phyloP scores from a whole-genome alignment of 2,329 filamentous ascomycete species.

The Exophiala viscosa region DNA sequence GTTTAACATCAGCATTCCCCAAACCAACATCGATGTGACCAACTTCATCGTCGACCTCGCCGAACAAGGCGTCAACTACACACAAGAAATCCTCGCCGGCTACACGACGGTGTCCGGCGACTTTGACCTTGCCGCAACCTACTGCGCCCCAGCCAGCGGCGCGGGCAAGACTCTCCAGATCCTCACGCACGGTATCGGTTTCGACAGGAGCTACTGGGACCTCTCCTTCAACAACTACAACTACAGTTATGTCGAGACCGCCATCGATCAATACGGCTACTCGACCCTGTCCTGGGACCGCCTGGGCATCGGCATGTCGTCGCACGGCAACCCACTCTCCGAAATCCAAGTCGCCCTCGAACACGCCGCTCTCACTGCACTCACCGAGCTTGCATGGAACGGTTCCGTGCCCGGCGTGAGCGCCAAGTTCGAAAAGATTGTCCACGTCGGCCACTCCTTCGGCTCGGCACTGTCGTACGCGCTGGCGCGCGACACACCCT shows the following conservation, averaged over 20 bases:
- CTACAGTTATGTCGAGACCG: slow-evolving; percentile 59
- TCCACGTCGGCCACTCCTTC: slow-evolving; percentile 62
- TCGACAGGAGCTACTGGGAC: slow-evolving; percentile 56
- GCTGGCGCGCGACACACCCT: slow-evolving; percentile 43
- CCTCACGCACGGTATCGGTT: slow-evolving; percentile 38
- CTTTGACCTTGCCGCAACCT: slow-evolving; percentile 59
- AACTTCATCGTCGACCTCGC: slow-evolving; percentile 53
- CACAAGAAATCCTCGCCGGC: slow-evolving; percentile 43
- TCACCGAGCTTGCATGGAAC: slow-evolving; percentile 51
- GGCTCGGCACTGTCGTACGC: slow-evolving; percentile 58
- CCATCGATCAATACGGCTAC: slow-evolving; percentile 54
- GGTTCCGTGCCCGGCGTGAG: slow-evolving; percentile 45
- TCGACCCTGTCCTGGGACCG: slow-evolving; percentile 61
- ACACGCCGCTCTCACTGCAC: slow-evolving; percentile 53
- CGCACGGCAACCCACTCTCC: slow-evolving; percentile 56
- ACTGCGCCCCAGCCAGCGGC: slow-evolving; percentile 55
- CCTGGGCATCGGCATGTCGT: slow-evolving; percentile 58
- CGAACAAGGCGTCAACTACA: slow-evolving; percentile 46
- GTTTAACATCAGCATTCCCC: slow-evolving; percentile 50
- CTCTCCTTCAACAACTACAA: slow-evolving; percentile 54
- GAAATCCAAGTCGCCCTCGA: slow-evolving; percentile 59
- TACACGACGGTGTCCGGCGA: slow-evolving; percentile 50
- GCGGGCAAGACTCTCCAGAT: slow-evolving; percentile 33
- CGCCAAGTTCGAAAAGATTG: slow-evolving; percentile 37
- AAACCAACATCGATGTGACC: slow-evolving; percentile 55